phyloP scores from a whole-genome alignment of 2,329 filamentous ascomycete genomes.

The Hypocrella siamensis region DNA sequence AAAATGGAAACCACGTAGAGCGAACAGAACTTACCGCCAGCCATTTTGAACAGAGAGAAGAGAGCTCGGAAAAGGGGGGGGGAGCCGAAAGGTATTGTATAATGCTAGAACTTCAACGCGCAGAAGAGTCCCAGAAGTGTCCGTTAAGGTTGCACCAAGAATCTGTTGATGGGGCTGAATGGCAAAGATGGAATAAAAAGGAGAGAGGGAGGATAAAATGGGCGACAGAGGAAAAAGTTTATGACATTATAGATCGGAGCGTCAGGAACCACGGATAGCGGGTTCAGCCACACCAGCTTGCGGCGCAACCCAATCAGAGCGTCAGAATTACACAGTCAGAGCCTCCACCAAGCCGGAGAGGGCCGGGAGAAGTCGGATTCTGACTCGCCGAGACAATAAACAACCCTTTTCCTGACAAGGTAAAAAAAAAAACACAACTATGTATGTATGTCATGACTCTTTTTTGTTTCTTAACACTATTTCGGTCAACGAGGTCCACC shows the following conservation, averaged over 20 bases:
- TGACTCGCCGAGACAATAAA: no score
- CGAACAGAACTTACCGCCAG: constrained; percentile 24
- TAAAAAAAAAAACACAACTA: no score
- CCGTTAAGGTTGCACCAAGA: no score
- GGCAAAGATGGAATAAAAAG: constrained; percentile 5
- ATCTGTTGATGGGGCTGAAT: constrained; percentile 4
- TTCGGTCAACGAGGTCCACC: background rate
- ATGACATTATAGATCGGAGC: constrained; percentile 22
- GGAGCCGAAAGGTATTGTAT: background rate
- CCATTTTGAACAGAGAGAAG: constrained; percentile 20
- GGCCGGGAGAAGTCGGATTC: constrained; percentile 21
- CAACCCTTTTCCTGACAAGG: no score
- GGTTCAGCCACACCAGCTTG: constrained; percentile 17
- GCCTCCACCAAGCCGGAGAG: constrained; percentile 6
- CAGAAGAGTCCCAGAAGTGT: no score
- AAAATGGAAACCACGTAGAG: no score
- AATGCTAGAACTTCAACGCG: no score
- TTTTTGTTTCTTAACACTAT: background rate
- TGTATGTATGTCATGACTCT: no score
- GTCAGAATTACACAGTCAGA: constrained; percentile 16
- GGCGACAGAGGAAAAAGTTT: constrained; percentile 16
- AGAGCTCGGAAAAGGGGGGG: constrained; percentile 1
- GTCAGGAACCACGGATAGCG: background rate
- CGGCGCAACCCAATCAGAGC: constrained; percentile 20
- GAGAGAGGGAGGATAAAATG: constrained; percentile 10